A percentile compares a stretch with the other conserved stretches of the same genome.
Conservation (phyloP, 2,329 filamentous ascomycete genomes). For the Monosporascus cannonballus region DNA sequence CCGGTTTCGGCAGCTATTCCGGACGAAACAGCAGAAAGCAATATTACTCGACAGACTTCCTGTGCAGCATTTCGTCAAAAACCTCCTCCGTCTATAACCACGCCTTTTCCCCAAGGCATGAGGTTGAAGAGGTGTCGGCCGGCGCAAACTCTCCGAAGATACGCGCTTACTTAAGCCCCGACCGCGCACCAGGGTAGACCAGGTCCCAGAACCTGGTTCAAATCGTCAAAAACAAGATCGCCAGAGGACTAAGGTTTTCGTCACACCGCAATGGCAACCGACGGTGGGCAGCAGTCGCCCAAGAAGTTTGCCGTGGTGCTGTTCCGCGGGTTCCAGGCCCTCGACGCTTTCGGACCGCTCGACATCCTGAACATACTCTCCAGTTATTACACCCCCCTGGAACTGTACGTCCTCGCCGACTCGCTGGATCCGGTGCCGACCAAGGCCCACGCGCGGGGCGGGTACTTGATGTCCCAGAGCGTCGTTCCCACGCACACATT, state of each 20-base stretch:
- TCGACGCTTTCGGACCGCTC: conserved; percentile 42
- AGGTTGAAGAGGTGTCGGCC: no score
- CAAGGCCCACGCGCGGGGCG: conserved; percentile 9
- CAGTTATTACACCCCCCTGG: conserved; percentile 24
- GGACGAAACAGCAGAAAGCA: no score
- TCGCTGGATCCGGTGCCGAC: conserved; percentile 36
- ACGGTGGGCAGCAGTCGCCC: conserved; percentile 4
- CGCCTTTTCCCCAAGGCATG: no score
- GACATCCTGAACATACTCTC: conserved; percentile 38
- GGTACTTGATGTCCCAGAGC: conserved; percentile 28
- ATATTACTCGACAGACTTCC: no score
- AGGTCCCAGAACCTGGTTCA: no score
- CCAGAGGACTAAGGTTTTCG: background rate
- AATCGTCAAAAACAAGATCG: background rate
- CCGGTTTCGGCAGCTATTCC: no score
- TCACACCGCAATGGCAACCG: background rate
- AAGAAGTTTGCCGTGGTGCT: conserved; percentile 36
- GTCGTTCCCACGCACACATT: conserved; percentile 46
- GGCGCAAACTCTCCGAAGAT: no score
- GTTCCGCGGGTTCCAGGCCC: conserved; percentile 37
- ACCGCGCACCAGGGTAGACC: background rate
- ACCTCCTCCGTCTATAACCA: no score
- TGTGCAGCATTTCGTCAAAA: no score
- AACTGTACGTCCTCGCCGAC: conserved; percentile 35
- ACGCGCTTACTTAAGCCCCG: no score